Evolutionary conservation across 2,329 filamentous ascomycete genomes (phyloP).

Genomic region (Penicillium olsonii): DNA sequence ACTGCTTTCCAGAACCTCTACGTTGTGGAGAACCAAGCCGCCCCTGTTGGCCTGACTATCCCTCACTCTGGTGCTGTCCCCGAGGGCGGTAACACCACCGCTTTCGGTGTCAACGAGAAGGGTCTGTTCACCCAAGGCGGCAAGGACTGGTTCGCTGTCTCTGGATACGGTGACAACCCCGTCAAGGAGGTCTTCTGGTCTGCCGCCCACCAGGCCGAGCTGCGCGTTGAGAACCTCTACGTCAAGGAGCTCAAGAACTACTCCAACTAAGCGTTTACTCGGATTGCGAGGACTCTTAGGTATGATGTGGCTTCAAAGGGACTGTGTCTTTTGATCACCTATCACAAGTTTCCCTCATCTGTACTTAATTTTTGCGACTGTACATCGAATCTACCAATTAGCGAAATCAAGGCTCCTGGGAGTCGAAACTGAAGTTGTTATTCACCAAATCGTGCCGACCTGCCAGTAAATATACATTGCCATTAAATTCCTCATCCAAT

Average conservation of each 20-base stretch:
- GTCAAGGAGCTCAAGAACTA: conserved; percentile 31
- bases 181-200: conserved; percentile 31
- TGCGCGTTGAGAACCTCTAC: conserved; percentile 19
- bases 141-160: conserved; percentile 28
- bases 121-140: conserved; percentile 30
- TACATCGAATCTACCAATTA: not conserved
- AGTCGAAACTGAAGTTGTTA: not conserved
- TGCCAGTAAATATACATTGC: too few species aligned
- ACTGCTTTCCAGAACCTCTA: conserved; percentile 33
- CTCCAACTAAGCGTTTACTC: not conserved
- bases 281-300: not conserved
- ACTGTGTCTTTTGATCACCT: not conserved
- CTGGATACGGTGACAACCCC: conserved; percentile 23
- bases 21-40: conserved; percentile 24
- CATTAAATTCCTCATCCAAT: not conserved
- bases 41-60: conserved; percentile 24
- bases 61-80: conserved; percentile 32
- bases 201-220: conserved; percentile 25
- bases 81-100: conserved; percentile 22
- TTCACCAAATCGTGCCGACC: not conserved
- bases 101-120: conserved; percentile 28
- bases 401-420: not conserved
- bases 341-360: not conserved
- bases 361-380: not conserved
- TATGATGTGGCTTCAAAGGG: not conserved